phyloP scores from a whole-genome alignment of 345 rosid genomes.

The Euphorbia peplus region DNA sequence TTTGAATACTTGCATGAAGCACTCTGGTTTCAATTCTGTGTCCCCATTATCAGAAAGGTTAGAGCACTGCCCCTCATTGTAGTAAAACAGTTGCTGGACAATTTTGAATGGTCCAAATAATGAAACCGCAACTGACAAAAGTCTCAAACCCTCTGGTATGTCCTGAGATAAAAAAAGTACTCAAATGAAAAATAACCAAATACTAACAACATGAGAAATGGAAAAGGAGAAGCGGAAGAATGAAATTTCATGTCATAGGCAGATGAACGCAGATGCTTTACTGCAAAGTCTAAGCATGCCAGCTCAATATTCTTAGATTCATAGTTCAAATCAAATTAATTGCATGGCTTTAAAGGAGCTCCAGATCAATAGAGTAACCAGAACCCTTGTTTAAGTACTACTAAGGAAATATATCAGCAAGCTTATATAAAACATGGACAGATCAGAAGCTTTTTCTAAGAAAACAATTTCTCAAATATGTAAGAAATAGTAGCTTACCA shows the following conservation, averaged over 20 bases:
- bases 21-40: slow-evolving; percentile 37
- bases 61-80: slow-evolving; percentile 21
- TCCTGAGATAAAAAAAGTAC: slow-evolving; percentile 48
- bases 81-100: slow-evolving; percentile 37
- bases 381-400: no score
- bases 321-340: no score
- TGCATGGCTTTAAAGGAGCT: no score
- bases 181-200: background rate
- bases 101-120: slow-evolving; percentile 76
- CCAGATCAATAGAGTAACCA: no score
- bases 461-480: background rate
- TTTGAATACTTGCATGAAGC: slow-evolving; percentile 52
- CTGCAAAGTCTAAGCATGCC: no score
- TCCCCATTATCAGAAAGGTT: slow-evolving; percentile 30
- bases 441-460: no score
- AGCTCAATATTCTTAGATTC: no score
- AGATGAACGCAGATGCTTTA: no score
- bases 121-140: slow-evolving; percentile 64
- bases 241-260: background rate
- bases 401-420: no score
- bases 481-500: slow-evolving; percentile 51
- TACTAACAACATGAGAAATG: background rate
- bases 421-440: no score
- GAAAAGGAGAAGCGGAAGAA: background rate
- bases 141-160: slow-evolving; percentile 57